These are phyloP conservation scores for Trichoderma atroviride DNA, from an alignment of 2,329 filamentous ascomycete genomes.

Conservation along the genomic window DNA sequence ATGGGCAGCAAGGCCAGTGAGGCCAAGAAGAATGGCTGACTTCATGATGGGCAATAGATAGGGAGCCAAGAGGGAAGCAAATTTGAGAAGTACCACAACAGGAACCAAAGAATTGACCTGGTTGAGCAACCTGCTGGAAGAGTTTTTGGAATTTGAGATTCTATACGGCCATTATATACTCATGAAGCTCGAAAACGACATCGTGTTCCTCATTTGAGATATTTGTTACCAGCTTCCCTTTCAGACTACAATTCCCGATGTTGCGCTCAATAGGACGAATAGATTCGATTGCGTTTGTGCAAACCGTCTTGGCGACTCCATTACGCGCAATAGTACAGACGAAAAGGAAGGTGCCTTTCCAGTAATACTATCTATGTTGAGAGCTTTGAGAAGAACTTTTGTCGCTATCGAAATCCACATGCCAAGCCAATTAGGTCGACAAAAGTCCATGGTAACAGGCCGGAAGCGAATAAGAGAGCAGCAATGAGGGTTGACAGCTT, in stretches of 20 bases:
- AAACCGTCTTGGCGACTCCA: background rate
- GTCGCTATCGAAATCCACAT: background rate
- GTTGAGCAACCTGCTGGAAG: background rate
- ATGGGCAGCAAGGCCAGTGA: slow-evolving; percentile 39
- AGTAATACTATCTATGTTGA: background rate
- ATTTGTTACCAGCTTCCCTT: slow-evolving; percentile 18
- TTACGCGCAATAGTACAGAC: background rate
- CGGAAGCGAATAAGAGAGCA: background rate
- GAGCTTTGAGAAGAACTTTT: slow-evolving; percentile 5
- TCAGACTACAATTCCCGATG: slow-evolving; percentile 15
- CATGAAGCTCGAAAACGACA: background rate
- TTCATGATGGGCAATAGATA: slow-evolving; percentile 34
- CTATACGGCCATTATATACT: background rate
- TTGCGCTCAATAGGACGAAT: background rate
- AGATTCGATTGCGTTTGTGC: background rate
- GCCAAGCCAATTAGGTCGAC: slow-evolving; percentile 14
- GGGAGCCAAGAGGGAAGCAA: background rate
- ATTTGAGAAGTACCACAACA: background rate
- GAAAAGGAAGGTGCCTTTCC: slow-evolving; percentile 23
- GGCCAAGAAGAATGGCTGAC: slow-evolving; percentile 39
- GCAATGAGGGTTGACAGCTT: background rate
- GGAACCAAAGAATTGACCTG: background rate
- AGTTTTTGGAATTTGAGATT: background rate
- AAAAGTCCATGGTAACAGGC: background rate
- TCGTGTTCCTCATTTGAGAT: background rate